Base-by-base conservation (phyloP, 2,329 filamentous ascomycete genomes). In the Zymoseptoria tritici region DNA sequence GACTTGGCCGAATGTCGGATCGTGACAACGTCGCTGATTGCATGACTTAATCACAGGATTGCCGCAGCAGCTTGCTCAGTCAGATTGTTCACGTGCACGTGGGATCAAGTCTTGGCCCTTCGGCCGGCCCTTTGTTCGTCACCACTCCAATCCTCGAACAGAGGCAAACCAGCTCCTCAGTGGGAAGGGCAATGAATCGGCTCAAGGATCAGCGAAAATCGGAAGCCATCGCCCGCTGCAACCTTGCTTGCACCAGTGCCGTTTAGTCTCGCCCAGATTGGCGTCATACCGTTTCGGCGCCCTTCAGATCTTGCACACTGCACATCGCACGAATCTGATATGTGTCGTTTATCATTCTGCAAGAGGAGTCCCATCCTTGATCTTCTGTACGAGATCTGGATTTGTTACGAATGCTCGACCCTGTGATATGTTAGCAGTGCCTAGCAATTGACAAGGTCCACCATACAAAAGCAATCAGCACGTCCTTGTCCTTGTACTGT, bases 351-450 rank as follows among this genome's bases (percentile, higher is more conserved):
- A 52, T 53, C 22, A 53, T n/a, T 53, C 52, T 31, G 52, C 52
- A 9, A 1, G 80, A 79, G 9, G 71, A 73, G n/a, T 70, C 22
- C 75, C 75, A 56, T 78, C 70, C 64, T 73, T 62, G 26, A 81
- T 49, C 52, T 78, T 71, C 61, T 74, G 79, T 1, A 77, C 74
- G 19, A 82, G 67, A 65, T 82, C 80, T 2, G 79, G 80, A 20
- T 75, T 81, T 22, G 73, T 72, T 56, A 81, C 78, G 60, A 79
- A 82, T 52, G 75, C 75, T 26, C 79, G 66, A 8, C 80, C 52
- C 52, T 53, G 52, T 29, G 22, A 53, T 22, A 53, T 31, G 52
- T 53, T 26, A 53, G 52, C 52, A 31, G 22, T 31, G 52, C 22
- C 20, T 7, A 26, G 11, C 16, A n/a, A 29, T 26, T 6, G 11